Evolutionary conservation across 2,329 filamentous ascomycete genomes (phyloP).

Genomic region (Paraconiothyrium brasiliense): DNA sequence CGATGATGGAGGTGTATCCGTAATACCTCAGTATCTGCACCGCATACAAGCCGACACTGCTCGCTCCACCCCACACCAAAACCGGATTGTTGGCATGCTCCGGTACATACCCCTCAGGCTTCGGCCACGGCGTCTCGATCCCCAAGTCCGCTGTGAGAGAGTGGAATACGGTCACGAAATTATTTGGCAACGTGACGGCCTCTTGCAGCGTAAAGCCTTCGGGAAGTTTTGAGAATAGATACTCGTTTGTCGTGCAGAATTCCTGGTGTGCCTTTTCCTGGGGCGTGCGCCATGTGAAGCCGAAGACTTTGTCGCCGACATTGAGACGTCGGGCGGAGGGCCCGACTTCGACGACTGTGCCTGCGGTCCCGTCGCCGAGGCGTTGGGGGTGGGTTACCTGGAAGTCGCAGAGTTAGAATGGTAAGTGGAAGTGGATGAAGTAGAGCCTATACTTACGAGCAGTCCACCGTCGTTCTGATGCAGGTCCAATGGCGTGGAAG

Average conservation of each 20-base stretch:
- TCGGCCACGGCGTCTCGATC: constrained; percentile 67
- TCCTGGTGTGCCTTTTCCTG: constrained; percentile 65
- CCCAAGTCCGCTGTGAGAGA: constrained; percentile 61
- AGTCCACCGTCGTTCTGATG: constrained; percentile 70
- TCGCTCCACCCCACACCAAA: constrained; percentile 57
- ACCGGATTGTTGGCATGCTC: constrained; percentile 43
- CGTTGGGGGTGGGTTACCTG: constrained; percentile 55
- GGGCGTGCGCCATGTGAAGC: constrained; percentile 60
- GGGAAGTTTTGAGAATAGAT: constrained; percentile 56
- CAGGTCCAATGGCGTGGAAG: constrained; percentile 69
- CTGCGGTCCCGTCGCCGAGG: constrained; percentile 62
- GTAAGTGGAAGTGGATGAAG: not conserved
- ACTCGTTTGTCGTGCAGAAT: constrained; percentile 63
- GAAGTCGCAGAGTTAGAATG: not conserved
- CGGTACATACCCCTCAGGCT: constrained; percentile 54
- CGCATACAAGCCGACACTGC: constrained; percentile 54
- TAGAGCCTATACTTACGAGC: constrained; percentile 48
- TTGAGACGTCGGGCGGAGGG: constrained; percentile 55
- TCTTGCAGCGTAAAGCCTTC: constrained; percentile 53
- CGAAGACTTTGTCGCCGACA: constrained; percentile 66
- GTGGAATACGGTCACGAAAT: constrained; percentile 68
- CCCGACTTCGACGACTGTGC: constrained; percentile 63
- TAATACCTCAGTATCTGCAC: constrained; percentile 55
- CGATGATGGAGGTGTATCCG: constrained; percentile 51
- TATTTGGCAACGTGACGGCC: constrained; percentile 65